Evolutionary conservation across 2,329 filamentous ascomycete genomes (phyloP).

Genomic region (Colletotrichum nymphaeae): DNA sequence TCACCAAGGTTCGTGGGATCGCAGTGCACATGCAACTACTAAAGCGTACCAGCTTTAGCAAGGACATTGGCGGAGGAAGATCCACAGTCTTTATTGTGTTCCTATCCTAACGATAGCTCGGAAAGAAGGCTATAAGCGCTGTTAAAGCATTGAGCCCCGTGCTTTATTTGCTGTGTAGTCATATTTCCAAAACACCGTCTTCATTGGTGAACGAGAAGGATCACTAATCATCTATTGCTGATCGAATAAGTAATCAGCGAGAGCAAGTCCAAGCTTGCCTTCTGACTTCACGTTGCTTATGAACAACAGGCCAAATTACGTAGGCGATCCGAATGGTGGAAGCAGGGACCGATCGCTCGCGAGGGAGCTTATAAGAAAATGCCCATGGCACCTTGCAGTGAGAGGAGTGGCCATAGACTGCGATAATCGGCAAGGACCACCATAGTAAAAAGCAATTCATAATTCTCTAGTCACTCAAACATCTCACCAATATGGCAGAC

Average conservation of each 20-base stretch:
- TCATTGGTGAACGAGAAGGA: not conserved
- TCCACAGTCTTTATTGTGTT: too few relatives aligned
- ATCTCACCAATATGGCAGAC: slow-evolving; percentile 36
- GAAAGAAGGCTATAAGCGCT: not conserved
- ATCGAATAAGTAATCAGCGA: not conserved
- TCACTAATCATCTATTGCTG: not conserved
- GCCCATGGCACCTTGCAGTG: not conserved
- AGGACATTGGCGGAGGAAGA: too few relatives aligned
- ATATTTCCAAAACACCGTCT: not conserved
- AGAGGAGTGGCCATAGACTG: not conserved
- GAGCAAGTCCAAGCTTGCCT: not conserved
- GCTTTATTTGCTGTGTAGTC: too few relatives aligned
- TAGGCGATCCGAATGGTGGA: not conserved
- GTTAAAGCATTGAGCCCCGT: not conserved
- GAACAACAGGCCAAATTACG: not conserved
- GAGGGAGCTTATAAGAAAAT: not conserved
- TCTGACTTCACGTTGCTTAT: not conserved
- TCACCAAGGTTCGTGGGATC: too few relatives aligned
- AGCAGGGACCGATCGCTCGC: not conserved
- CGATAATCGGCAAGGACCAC: not conserved
- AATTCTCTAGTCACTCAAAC: not conserved
- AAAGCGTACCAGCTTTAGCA: too few relatives aligned
- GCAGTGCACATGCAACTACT: too few relatives aligned
- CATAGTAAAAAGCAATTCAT: not conserved
- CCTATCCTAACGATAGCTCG: not conserved